phyloP scores from a whole-genome alignment of 306 rosid species.

The Morella rubra region DNA sequence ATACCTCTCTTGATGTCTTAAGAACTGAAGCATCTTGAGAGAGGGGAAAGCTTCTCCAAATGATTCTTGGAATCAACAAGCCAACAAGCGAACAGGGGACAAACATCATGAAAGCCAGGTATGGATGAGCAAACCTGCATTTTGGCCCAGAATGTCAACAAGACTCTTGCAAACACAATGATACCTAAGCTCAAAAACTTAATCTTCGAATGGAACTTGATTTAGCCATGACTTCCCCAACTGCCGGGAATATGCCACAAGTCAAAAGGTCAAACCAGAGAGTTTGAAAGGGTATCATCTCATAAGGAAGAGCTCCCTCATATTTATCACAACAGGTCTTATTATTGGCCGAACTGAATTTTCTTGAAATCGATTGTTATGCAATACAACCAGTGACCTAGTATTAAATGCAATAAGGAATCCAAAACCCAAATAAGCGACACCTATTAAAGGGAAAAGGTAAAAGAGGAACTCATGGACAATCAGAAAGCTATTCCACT shows the following conservation, averaged over 20 bases:
- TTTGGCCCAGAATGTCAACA: conserved; percentile 33
- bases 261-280: conserved; percentile 15
- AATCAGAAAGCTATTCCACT: background rate
- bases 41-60: conserved; percentile 65
- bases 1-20: conserved; percentile 73
- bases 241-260: background rate
- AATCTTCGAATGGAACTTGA: conserved; percentile 6
- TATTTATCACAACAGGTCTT: conserved; percentile 6
- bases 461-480: background rate
- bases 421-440: background rate
- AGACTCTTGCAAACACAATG: conserved; percentile 29
- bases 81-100: conserved; percentile 80
- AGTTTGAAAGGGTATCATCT: conserved; percentile 17
- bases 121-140: conserved; percentile 90
- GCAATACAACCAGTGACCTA: background rate
- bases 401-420: background rate
- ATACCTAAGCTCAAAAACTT: conserved; percentile 3
- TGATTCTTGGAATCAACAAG: conserved; percentile 68
- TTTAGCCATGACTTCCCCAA: background rate
- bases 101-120: conserved; percentile 91
- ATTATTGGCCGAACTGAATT: background rate
- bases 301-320: conserved; percentile 12
- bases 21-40: conserved; percentile 57
- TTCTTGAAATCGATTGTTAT: background rate
- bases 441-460: background rate